These are phyloP conservation scores for Bombardia bombarda DNA, from an alignment of 495 filamentous ascomycete species.

Conservation along the genomic window DNA sequence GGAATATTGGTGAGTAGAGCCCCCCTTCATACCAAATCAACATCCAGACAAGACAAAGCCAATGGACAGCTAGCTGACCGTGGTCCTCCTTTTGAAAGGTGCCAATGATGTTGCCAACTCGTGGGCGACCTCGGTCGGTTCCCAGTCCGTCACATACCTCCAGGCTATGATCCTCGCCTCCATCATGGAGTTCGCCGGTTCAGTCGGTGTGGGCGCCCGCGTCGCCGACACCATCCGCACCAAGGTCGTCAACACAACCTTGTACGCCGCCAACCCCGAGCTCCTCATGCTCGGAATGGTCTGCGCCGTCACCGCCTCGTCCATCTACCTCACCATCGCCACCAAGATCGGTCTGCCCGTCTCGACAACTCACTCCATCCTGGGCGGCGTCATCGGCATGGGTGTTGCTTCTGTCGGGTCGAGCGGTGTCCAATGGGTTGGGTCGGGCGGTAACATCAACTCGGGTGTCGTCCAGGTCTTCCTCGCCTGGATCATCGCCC, in stretches of 20 bases:
- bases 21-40: no score
- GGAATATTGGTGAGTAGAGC: slow-evolving; percentile 59
- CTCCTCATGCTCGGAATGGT: slow-evolving; percentile 55
- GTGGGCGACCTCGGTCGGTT: slow-evolving; percentile 64
- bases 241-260: slow-evolving; percentile 52
- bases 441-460: slow-evolving; percentile 36
- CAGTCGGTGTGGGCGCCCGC: slow-evolving; percentile 55
- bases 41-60: slow-evolving; percentile 10
- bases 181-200: slow-evolving; percentile 60
- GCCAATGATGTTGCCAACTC: slow-evolving; percentile 69
- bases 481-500: slow-evolving; percentile 55
- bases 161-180: slow-evolving; percentile 61
- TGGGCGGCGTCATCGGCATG: slow-evolving; percentile 55
- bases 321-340: slow-evolving; percentile 49
- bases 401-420: slow-evolving; percentile 52
- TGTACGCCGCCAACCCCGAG: slow-evolving; percentile 43
- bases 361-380: slow-evolving; percentile 59
- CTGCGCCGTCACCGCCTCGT: slow-evolving; percentile 50
- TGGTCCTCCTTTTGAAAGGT: not conserved
- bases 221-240: slow-evolving; percentile 62
- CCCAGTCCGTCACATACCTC: slow-evolving; percentile 53
- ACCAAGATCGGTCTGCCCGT: slow-evolving; percentile 54
- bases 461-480: slow-evolving; percentile 46
- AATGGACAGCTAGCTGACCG: not conserved
- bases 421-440: slow-evolving; percentile 49